Evolutionary conservation across 768 basidiomycete species (phyloP).

Genomic region (Coprinopsis sp.): DNA sequence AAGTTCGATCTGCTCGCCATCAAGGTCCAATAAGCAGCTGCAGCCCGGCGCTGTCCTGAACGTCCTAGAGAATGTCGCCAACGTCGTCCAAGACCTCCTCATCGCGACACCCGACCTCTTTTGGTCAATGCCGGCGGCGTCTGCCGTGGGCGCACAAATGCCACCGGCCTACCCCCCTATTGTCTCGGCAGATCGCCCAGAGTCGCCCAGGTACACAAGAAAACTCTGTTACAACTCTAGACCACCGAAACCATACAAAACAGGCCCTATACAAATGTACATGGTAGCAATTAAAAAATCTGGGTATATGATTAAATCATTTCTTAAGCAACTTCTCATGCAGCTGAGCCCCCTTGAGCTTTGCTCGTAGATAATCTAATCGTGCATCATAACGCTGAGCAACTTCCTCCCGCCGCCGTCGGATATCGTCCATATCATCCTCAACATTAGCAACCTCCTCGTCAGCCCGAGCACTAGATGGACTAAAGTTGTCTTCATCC

Average conservation of each 20-base stretch:
- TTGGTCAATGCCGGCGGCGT: background rate
- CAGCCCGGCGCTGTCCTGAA: slow-evolving; percentile 14
- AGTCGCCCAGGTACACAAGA: no score
- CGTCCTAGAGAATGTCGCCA: slow-evolving; percentile 12
- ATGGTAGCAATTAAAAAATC: slow-evolving; percentile 1
- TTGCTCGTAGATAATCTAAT: slow-evolving; percentile 75
- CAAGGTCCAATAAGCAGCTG: slow-evolving; percentile 10
- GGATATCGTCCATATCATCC: slow-evolving; percentile 64
- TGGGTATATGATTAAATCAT: slow-evolving; percentile 22
- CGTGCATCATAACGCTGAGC: slow-evolving; percentile 67
- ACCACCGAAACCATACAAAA: background rate
- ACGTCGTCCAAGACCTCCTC: slow-evolving; percentile 1
- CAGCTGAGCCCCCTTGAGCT: slow-evolving; percentile 77
- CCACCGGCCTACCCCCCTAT: no score
- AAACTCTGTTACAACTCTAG: no score
- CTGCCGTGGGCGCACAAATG: background rate
- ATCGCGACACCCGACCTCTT: background rate
- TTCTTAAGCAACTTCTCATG: slow-evolving; percentile 76
- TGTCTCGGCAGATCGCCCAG: no score
- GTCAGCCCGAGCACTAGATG: slow-evolving; percentile 27
- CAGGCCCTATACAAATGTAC: slow-evolving; percentile 7
- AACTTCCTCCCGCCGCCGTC: slow-evolving; percentile 66
- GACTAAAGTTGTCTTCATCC: slow-evolving; percentile 31
- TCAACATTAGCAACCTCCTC: no score
- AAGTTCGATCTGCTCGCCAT: slow-evolving; percentile 28